Evolutionary conservation across 2,329 filamentous ascomycete species (phyloP).

Genomic region (Hirsutella rhossiliensis): DNA sequence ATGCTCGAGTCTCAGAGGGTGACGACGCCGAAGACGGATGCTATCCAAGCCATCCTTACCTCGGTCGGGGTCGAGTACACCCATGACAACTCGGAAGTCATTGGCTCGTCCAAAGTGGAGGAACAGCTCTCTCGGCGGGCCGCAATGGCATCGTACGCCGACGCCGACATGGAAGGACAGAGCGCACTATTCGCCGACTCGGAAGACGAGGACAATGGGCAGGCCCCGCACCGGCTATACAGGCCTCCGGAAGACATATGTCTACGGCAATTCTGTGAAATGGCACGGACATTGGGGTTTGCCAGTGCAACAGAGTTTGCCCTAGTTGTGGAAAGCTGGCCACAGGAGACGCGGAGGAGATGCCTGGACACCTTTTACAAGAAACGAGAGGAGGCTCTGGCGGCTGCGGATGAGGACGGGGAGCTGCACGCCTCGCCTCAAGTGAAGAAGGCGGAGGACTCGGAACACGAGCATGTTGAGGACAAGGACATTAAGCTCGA

Average conservation of each 20-base stretch:
- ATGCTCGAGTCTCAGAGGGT: conserved; percentile 20
- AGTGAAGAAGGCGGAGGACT: neutral
- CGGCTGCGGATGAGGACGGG: conserved; percentile 11
- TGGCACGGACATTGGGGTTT: conserved; percentile 73
- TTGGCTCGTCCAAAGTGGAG: conserved; percentile 88
- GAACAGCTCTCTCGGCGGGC: conserved; percentile 69
- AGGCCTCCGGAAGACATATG: conserved; percentile 64
- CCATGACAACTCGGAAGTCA: conserved; percentile 90
- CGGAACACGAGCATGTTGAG: neutral
- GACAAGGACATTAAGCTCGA: conserved; percentile 2
- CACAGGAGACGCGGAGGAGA: conserved; percentile 65
- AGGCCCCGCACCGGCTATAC: conserved; percentile 34
- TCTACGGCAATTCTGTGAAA: conserved; percentile 77
- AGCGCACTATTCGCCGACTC: conserved; percentile 47
- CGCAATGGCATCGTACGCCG: conserved; percentile 40
- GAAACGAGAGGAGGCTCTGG: conserved; percentile 39
- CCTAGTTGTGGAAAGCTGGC: conserved; percentile 81
- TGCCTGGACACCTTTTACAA: conserved; percentile 74
- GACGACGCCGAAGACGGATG: conserved; percentile 46
- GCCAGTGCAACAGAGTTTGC: conserved; percentile 72
- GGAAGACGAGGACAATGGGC: conserved; percentile 19
- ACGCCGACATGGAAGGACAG: conserved; percentile 32
- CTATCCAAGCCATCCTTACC: conserved; percentile 78
- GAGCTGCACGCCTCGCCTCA: neutral
- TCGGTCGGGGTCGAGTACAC: conserved; percentile 88